A percentile compares a stretch with the other conserved stretches of the same genome.
phyloP scores from a whole-genome alignment of 768 basidiomycete species.

The Panellus pusillus region DNA sequence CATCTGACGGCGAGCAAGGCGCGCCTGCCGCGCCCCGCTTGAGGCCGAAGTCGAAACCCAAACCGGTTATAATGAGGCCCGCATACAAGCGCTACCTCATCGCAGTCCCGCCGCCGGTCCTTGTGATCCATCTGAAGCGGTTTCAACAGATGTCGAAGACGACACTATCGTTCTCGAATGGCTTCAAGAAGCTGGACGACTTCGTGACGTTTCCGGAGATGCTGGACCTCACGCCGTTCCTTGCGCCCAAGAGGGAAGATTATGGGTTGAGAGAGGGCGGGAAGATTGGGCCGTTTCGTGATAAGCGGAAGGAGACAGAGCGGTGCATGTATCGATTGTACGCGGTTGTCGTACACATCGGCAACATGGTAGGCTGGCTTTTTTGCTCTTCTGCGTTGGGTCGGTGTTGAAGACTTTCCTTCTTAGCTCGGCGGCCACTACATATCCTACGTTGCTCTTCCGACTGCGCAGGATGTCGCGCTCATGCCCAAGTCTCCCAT shows the following conservation, averaged over 20 bases:
- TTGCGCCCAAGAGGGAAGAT: conserved; percentile 79
- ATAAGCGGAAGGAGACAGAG: conserved; percentile 32
- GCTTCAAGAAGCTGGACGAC: conserved; percentile 90
- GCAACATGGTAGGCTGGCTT: conserved; percentile 68
- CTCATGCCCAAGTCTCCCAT: conserved; percentile 1
- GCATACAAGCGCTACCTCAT: conserved; percentile 97
- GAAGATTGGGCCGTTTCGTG: conserved; percentile 25
- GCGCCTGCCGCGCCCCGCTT: conserved; percentile 15
- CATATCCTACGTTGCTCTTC: conserved; percentile 79
- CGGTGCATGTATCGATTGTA: conserved; percentile 69
- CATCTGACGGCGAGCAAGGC: conserved; percentile 4
- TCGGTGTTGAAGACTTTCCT: neutral
- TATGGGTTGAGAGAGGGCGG: conserved; percentile 47
- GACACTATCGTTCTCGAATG: conserved; percentile 61
- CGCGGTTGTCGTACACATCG: conserved; percentile 84
- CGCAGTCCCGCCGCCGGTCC: conserved; percentile 77
- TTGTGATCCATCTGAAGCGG: conserved; percentile 91
- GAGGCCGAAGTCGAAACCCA: conserved; percentile 27
- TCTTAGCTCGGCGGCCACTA: conserved; percentile 85
- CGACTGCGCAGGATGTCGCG: conserved; percentile 26
- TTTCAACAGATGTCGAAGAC: conserved; percentile 84
- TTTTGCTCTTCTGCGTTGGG: neutral
- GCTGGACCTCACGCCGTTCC: conserved; percentile 82
- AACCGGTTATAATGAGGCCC: conserved; percentile 74
- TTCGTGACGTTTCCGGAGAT: conserved; percentile 87